Evolutionary conservation across 1,139 yeast species (phyloP).

Genomic region (Waltiozyma sp.): DNA sequence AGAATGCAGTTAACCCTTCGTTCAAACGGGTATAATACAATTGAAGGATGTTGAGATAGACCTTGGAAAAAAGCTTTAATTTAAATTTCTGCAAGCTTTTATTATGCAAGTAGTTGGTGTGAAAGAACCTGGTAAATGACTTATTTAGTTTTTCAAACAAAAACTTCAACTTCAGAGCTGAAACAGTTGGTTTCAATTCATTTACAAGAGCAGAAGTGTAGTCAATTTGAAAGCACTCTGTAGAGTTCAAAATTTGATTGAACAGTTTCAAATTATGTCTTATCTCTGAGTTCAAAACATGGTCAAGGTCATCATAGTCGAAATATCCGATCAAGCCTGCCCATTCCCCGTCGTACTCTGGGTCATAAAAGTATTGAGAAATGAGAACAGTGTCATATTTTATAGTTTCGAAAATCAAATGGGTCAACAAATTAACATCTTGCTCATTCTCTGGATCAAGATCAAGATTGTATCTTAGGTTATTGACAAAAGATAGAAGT

Average conservation of each 20-base stretch:
- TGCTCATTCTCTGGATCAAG: conserved; percentile 44
- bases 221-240: conserved; percentile 52
- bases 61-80: conserved; percentile 54
- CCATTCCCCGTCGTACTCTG: conserved; percentile 32
- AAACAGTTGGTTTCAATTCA: conserved; percentile 48
- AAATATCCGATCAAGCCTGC: conserved; percentile 51
- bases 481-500: conserved; percentile 26
- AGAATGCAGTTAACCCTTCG: conserved; percentile 35
- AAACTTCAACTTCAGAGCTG: conserved; percentile 51
- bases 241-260: conserved; percentile 41
- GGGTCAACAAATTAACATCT: conserved; percentile 27
- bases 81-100: conserved; percentile 53
- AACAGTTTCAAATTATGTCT: conserved; percentile 47
- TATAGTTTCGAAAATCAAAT: conserved; percentile 24
- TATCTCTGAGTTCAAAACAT: conserved; percentile 61
- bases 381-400: conserved; percentile 20
- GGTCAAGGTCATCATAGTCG: conserved; percentile 31
- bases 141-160: conserved; percentile 58
- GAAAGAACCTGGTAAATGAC: conserved; percentile 33
- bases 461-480: conserved; percentile 30
- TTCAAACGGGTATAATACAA: conserved; percentile 43
- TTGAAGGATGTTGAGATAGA: conserved; percentile 57
- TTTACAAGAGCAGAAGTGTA: conserved; percentile 39
- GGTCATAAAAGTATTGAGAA: conserved; percentile 16
- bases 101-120: conserved; percentile 29